Evolutionary conservation across 768 basidiomycete genomes (phyloP), one percentile per base, ranked within the genome.

Genomic region (Lactifluus volemus): DNA sequence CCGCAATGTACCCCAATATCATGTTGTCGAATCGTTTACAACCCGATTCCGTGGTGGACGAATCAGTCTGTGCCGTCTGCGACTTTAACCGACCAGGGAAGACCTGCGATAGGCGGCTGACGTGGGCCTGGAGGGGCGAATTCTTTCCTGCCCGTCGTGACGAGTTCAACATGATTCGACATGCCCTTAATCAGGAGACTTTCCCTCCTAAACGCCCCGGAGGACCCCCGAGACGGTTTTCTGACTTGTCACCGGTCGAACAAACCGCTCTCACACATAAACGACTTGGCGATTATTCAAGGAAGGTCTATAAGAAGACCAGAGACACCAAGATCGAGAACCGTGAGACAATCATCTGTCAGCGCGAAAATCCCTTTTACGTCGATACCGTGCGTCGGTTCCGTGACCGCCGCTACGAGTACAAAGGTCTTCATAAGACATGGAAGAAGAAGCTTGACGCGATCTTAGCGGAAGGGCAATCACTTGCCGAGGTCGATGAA

Each of bases 1-100:
- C 97, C 2, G 97, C 97, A 64, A 99, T 99, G 97, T 98, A 99
- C 72, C 97, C 97, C 59, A 99, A 98, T 73, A 98, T 99, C 83
- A 99, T 99, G 97, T 86, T 99, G 78, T 98, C 95, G 17, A 99
- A 99, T 71, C 91, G 97, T 38, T 80, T 99, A 2, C 97, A 99
- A 67, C 97, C 97, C 2, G 97, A 99, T 74, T 97, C 97, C 2
- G 89, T 98, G 76, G 88, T 98, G 10, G 92, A 95, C 68, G 97
- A 98, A 72, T 85, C 96, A 19, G 88, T 87, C 17, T 99, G 97
- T 69, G 97, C 97, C 1, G 94, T 98, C 2, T 99, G 97, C 75
- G 97, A 99, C 74, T 98, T 88, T 72, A 99, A 99, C 68, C 84
- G 95, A 9, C 95, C 97, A 0, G 92, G 91, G 21, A 99, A 99